A percentile compares a stretch with the other conserved stretches of the same genome.
phyloP scores from a whole-genome alignment of 768 basidiomycete species.

The Gloeophyllum trabeum region DNA sequence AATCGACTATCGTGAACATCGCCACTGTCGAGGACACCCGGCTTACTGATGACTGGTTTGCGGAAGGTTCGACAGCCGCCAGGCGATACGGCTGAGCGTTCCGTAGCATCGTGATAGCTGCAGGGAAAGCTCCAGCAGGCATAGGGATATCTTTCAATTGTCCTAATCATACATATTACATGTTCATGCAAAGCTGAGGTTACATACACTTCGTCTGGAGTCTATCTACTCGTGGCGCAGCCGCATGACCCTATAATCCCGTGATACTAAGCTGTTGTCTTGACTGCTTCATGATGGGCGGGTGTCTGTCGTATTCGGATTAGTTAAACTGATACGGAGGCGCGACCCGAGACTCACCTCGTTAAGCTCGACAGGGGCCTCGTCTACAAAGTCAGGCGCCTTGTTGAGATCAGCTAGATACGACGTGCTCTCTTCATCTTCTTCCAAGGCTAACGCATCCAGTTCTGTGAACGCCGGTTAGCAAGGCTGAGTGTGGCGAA shows the following conservation, averaged over 20 bases:
- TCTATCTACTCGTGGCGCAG: no score
- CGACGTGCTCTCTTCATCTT: slow-evolving; percentile 81
- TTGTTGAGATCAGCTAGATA: slow-evolving; percentile 84
- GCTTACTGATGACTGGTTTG: slow-evolving; percentile 69
- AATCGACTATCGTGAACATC: slow-evolving; percentile 70
- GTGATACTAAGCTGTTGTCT: slow-evolving; percentile 19
- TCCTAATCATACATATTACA: no score
- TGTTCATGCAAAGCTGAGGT: no score
- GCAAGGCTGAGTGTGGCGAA: slow-evolving; percentile 1
- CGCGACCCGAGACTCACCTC: slow-evolving; percentile 33
- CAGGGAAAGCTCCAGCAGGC: no score
- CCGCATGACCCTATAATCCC: no score
- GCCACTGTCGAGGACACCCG: slow-evolving; percentile 49
- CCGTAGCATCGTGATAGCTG: no score
- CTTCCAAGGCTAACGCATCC: slow-evolving; percentile 86
- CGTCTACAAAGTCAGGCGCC: slow-evolving; percentile 87
- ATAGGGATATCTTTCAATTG: no score
- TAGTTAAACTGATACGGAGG: not conserved
- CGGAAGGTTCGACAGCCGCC: no score
- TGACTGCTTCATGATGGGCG: slow-evolving; percentile 13
- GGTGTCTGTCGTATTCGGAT: slow-evolving; percentile 3
- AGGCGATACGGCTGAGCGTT: no score
- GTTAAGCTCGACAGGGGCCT: slow-evolving; percentile 59
- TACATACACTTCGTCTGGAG: no score
- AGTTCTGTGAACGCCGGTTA: slow-evolving; percentile 46